Evolutionary conservation across 148 eudicot species (phyloP).

Genomic region (Silene conica): DNA sequence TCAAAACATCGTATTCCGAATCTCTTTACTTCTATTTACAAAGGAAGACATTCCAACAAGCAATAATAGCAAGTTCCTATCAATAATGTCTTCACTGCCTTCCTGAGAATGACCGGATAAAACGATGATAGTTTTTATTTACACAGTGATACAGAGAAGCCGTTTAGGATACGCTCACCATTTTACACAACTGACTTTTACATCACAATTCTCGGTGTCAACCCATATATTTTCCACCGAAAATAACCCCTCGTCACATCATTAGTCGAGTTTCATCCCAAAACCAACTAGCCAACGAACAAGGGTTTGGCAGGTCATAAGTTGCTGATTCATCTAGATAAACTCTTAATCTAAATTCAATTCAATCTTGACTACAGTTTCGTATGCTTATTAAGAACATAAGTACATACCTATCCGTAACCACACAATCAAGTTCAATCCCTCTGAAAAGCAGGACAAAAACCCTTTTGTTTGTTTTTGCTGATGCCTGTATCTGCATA

Average conservation of each 20-base stretch:
- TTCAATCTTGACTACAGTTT: constrained; percentile 13
- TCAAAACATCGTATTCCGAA: no score
- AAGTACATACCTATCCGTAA: not conserved
- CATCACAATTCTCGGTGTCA: no score
- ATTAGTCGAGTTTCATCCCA: not conserved
- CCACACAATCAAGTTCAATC: constrained; percentile 21
- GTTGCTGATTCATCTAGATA: constrained; percentile 20
- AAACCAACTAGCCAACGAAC: constrained; percentile 2
- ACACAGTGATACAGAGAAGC: no score
- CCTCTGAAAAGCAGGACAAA: constrained; percentile 25
- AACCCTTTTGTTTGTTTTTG: constrained; percentile 20
- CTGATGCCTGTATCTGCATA: constrained; percentile 9
- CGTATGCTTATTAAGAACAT: constrained; percentile 1
- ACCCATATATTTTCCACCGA: not conserved
- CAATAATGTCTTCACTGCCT: not conserved
- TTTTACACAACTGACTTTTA: no score
- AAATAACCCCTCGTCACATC: not conserved
- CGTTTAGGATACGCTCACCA: no score
- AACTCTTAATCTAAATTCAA: not conserved
- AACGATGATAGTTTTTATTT: no score
- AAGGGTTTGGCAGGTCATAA: constrained; percentile 8
- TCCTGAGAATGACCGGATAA: no score
- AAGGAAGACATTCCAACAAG: constrained; percentile 9
- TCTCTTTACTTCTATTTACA: not conserved
- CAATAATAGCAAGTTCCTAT: not conserved